Base-by-base conservation (phyloP, 805 yeast species). In the Ogataea nitratoaversa region DNA sequence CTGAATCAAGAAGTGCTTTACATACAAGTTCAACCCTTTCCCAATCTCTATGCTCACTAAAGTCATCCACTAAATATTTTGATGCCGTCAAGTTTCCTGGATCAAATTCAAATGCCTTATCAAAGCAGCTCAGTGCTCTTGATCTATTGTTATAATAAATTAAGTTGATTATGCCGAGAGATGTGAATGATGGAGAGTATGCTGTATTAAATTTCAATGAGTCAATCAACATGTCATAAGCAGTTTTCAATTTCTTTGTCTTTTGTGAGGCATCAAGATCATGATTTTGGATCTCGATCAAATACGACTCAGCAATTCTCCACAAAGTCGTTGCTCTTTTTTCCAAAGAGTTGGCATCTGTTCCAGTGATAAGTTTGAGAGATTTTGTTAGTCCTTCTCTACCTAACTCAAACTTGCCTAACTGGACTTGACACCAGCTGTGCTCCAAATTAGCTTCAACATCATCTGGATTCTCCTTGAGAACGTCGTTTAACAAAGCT, bases 81-180 rank as follows among this genome's bases (percentile, higher is more conserved):
- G 95, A 95, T 1, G 99, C 86, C 1, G 62, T 65, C 8, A 84
- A 63, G 54, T 93, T 95, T 12, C 82, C 76, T 0, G 82, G 73
- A 59, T 89, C 93, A 23, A 91, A 63, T 53, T 91, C 97, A 57
- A 91, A 85, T 0, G 98, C 96, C 53, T 82, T 86, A 57, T 82
- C 79, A 58, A 82, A 91, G 59, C 96, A 89, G 56, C 87, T 88
- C 39, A 80, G 79, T 0, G 97, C 95, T 35, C 93, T 74, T 0
- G 66, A 64, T 20, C 62, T 56, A 53, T 89, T 96, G 8, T 68
- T 62, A 44, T 71, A 79, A 43, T 72, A 66, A 2, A 74, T 71
- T 4, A 73, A 62, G 53, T 87, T 90, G n/a, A 87, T 68, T 36
- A 72, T 59, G 19, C 99, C 99, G 19, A 93, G 65, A 2, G 88